These are phyloP conservation scores for Cladosporium colombiae DNA, from an alignment of 2,329 filamentous ascomycete genomes.

Conservation along the genomic window DNA sequence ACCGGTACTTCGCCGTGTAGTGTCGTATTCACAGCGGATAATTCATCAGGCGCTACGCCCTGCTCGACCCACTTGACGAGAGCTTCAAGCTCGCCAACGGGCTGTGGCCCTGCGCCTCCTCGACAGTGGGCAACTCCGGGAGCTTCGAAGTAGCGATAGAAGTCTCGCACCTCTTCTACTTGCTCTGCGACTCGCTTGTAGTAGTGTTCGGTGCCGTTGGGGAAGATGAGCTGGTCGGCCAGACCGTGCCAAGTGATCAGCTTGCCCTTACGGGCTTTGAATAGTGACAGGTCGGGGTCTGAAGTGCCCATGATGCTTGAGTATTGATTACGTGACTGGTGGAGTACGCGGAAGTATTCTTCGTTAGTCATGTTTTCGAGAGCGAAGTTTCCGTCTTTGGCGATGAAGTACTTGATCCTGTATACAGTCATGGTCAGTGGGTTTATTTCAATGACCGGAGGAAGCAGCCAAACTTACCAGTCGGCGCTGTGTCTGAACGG, in stretches of 20 bases:
- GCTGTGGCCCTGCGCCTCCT: slow-evolving; percentile 29
- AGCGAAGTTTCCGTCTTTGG: slow-evolving; percentile 37
- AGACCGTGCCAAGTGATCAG: slow-evolving; percentile 48
- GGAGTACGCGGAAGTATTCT: slow-evolving; percentile 29
- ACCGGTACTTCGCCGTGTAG: not conserved
- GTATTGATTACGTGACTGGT: slow-evolving; percentile 34
- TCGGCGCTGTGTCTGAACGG: slow-evolving; percentile 36
- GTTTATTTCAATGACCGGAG: too few species aligned
- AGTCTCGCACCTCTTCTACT: slow-evolving; percentile 27
- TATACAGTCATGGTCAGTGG: not conserved
- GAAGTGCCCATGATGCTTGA: slow-evolving; percentile 40
- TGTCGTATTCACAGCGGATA: slow-evolving; percentile 13
- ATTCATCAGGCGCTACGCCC: slow-evolving; percentile 21
- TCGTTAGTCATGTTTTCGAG: slow-evolving; percentile 35
- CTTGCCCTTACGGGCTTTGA: slow-evolving; percentile 42
- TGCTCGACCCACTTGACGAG: slow-evolving; percentile 27
- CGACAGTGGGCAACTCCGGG: slow-evolving; percentile 39
- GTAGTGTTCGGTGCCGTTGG: slow-evolving; percentile 41
- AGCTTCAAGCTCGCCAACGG: slow-evolving; percentile 15
- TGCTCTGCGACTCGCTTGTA: slow-evolving; percentile 37
- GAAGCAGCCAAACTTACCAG: slow-evolving; percentile 29
- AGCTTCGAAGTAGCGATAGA: slow-evolving; percentile 37
- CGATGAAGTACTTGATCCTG: slow-evolving; percentile 37
- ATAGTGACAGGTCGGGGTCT: slow-evolving; percentile 42
- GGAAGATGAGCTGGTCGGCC: slow-evolving; percentile 41